A percentile compares a stretch with the other conserved stretches of the same genome.
phyloP scores from a whole-genome alignment of 768 basidiomycete genomes.

The Lactifluus hygrophoroides region DNA sequence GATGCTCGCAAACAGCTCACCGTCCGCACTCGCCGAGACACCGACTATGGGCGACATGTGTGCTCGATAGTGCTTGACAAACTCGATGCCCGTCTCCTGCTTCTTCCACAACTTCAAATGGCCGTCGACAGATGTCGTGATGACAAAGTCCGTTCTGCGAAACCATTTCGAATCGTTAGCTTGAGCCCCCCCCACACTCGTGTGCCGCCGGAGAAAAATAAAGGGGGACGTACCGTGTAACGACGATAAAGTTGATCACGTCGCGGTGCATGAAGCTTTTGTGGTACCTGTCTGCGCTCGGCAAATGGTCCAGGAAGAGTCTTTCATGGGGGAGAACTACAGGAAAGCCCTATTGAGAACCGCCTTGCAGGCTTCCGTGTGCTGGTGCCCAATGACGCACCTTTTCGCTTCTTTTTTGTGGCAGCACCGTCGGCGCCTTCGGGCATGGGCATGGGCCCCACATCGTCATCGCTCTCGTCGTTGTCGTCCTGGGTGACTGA shows the following conservation, averaged over 20 bases:
- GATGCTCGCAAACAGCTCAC: constrained; percentile 84
- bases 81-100: constrained; percentile 90
- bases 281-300: constrained; percentile 87
- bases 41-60: constrained; percentile 71
- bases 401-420: constrained; percentile 77
- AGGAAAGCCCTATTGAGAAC: neutral
- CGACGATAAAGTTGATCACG: constrained; percentile 76
- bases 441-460: constrained; percentile 85
- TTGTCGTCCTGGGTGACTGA: constrained; percentile 41
- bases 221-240: constrained; percentile 61
- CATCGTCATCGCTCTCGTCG: constrained; percentile 61
- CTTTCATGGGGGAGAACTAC: constrained; percentile 89
- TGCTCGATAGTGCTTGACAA: constrained; percentile 96
- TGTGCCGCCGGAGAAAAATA: neutral
- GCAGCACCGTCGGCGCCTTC: constrained; percentile 33
- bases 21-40: constrained; percentile 85
- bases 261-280: constrained; percentile 99
- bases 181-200: neutral
- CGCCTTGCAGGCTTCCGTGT: no score
- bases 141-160: constrained; percentile 81
- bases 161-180: no score
- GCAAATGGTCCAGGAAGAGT: constrained; percentile 87
- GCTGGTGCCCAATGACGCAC: constrained; percentile 32
- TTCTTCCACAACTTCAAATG: constrained; percentile 99
- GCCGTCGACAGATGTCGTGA: constrained; percentile 93